Base-by-base conservation (phyloP, 106 monocot genomes). In the Agapanthus africanus region DNA sequence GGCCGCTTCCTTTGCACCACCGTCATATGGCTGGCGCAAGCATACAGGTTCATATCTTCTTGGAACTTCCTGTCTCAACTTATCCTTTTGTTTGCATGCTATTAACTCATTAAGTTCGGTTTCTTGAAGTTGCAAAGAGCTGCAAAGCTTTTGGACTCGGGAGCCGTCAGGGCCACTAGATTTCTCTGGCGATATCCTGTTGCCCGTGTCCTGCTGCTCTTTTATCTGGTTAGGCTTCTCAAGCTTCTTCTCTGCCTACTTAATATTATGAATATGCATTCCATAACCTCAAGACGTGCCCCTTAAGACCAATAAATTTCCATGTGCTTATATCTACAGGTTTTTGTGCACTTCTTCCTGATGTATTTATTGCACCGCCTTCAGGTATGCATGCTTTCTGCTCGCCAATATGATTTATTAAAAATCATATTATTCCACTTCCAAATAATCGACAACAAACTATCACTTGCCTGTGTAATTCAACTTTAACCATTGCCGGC, bases 331-430 rank as follows among this genome's bases (percentile, higher is more conserved):
- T 65, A 16, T 42, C 6, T 79, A 54, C 74, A 97, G 95, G 91
- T 97, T 23, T 97, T 97, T 81, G 89, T 97, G 71, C 95, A 97
- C 70, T 68, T 97, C 2, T 97, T 92, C 71, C 89, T 97, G 84
- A 97, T 91, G 95, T 83, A 89, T 68, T 63, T 97, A 72, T 62
- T 91, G 84, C 88, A 97, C 59, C 91, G 82, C 33, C 84, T 97
- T 62, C 95, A 97, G 95, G 95, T 97, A 79, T 67, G 40, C 27
- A 31, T 73, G 9, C 61, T 67, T 65, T 37, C 37, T 37, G 33
- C 10, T 14, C 37, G 18, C 34, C 61, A 63, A 18, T 49, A 6
- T 16, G 23, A n/a, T 6, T 61, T 4, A 30, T n/a, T 19, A 18
- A 49, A 13, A 0, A 16, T 2, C n/a, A 59, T 16, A 14, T 59